Evolutionary conservation across 192 early-diverging fungal species (phyloP).

Genomic region (Linnemannia exigua): DNA sequence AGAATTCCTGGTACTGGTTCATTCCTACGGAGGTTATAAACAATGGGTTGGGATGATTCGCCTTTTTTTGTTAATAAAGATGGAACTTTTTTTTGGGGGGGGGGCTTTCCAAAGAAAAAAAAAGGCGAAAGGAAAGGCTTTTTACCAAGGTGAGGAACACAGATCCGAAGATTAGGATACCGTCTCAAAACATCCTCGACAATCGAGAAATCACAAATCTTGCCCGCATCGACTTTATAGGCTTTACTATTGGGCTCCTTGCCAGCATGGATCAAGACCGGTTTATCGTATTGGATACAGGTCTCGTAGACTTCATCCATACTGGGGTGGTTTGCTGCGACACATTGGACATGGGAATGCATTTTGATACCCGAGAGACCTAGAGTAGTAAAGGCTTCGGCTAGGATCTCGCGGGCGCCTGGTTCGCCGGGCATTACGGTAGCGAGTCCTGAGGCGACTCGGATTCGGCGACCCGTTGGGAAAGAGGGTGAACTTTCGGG

Average conservation of each 20-base stretch:
- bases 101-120: neutral
- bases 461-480: neutral
- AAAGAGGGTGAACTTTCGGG: too few species aligned
- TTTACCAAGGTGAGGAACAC: conserved; percentile 57
- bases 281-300: conserved; percentile 45
- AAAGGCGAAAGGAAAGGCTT: neutral
- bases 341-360: conserved; percentile 60
- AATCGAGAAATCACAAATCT: conserved; percentile 52
- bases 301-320: conserved; percentile 58
- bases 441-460: conserved; percentile 55
- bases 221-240: conserved; percentile 53
- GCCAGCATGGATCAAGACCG: conserved; percentile 53
- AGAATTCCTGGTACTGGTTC: conserved; percentile 57
- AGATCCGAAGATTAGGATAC: conserved; percentile 38
- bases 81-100: too few species aligned
- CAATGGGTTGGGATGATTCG: too few species aligned
- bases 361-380: conserved; percentile 55
- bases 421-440: conserved; percentile 60
- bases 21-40: conserved; percentile 15
- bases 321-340: conserved; percentile 49
- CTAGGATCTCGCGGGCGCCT: conserved; percentile 39
- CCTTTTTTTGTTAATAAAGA: neutral
- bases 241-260: conserved; percentile 52
- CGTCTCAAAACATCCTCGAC: conserved; percentile 55
- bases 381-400: conserved; percentile 48